Evolutionary conservation across 371 early-diverging fungal genomes (phyloP).

Genomic region (Circinella minor): DNA sequence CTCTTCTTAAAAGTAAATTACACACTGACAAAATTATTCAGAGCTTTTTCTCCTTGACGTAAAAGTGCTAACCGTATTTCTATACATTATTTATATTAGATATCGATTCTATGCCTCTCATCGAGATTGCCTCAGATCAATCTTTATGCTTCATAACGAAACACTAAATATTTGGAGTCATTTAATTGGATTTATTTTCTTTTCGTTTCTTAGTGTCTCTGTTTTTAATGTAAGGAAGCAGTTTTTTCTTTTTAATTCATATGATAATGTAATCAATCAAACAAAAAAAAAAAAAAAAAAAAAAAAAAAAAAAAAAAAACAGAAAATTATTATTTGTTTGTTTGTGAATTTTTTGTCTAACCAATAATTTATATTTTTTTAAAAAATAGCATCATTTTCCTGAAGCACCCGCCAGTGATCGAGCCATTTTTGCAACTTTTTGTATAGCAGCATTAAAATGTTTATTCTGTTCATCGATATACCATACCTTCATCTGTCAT

Average conservation of each 20-base stretch:
- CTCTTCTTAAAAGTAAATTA: too few species aligned
- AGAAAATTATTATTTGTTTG: slow-evolving; percentile 6
- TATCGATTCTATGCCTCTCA: slow-evolving; percentile 64
- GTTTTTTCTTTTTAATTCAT: too few species aligned
- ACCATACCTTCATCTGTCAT: slow-evolving; percentile 73
- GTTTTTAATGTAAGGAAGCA: slow-evolving; percentile 49
- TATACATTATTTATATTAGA: slow-evolving; percentile 13
- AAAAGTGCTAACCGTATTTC: not conserved
- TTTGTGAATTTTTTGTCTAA: too few species aligned
- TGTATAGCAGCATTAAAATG: slow-evolving; percentile 70
- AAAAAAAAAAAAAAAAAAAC: not conserved
- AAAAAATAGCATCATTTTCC: slow-evolving; percentile 49
- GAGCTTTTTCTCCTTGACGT: not conserved
- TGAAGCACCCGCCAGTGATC: slow-evolving; percentile 55
- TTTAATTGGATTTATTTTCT: slow-evolving; percentile 65
- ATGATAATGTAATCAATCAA: too few species aligned
- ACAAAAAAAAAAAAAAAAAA: not conserved
- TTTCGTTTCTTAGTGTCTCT: slow-evolving; percentile 55
- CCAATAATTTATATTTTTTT: too few species aligned
- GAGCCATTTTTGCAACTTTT: slow-evolving; percentile 62
- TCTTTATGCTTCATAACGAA: slow-evolving; percentile 74
- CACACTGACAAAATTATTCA: too few species aligned
- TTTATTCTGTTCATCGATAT: slow-evolving; percentile 70
- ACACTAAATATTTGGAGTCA: slow-evolving; percentile 78
- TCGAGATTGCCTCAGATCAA: slow-evolving; percentile 59